A percentile compares a stretch with the other conserved stretches of the same genome.
Conservation (phyloP, 2,329 filamentous ascomycete genomes). For the Ploettnerulaceae sp. region DNA sequence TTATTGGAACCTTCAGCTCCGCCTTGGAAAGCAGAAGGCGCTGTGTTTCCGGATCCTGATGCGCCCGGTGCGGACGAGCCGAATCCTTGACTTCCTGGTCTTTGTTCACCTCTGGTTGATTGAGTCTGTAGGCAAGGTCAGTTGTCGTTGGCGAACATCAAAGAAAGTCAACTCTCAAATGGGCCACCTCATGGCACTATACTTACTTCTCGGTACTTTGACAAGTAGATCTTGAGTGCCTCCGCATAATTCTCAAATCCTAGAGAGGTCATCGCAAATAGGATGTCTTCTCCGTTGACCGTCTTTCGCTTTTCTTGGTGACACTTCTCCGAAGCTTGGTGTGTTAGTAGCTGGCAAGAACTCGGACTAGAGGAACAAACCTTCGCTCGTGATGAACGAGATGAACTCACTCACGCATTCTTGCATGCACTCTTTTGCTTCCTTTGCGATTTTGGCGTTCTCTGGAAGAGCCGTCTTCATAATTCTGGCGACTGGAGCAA, state of each 20-base stretch:
- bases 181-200: neutral
- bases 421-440: conserved; percentile 99
- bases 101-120: conserved; percentile 62
- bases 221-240: conserved; percentile 94
- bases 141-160: neutral
- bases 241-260: conserved; percentile 99
- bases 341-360: conserved; percentile 20
- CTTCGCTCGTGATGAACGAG: conserved; percentile 98
- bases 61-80: conserved; percentile 38
- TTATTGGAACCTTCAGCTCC: conserved; percentile 33
- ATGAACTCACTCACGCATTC: conserved; percentile 99
- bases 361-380: conserved; percentile 47
- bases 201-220: conserved; percentile 95
- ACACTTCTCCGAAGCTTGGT: conserved; percentile 91
- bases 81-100: conserved; percentile 50
- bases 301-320: conserved; percentile 99
- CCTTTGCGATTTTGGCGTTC: conserved; percentile 98
- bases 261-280: conserved; percentile 98
- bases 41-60: conserved; percentile 33
- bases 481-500: conserved; percentile 93
- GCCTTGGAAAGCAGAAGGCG: conserved; percentile 29
- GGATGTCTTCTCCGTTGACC: conserved; percentile 96
- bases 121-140: conserved; percentile 55
- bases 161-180: neutral
- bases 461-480: conserved; percentile 98